Percentiles rank a stretch among this genome's conserved stretches.
Conservation (phyloP, 768 basidiomycete species). For the Boletus vermiculosoides region DNA sequence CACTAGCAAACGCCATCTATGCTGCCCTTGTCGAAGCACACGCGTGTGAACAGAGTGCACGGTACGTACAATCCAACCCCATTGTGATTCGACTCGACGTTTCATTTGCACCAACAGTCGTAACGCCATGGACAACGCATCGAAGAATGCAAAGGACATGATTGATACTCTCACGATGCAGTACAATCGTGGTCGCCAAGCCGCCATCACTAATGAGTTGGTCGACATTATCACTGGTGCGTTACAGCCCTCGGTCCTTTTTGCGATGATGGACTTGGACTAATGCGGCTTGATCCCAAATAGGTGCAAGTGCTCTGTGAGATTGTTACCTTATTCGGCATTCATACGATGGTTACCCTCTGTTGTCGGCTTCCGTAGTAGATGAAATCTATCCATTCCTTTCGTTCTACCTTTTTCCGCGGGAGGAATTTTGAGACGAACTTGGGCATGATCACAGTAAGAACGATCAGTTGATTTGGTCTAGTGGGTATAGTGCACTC, state of each 20-base stretch:
- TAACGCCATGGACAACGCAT: conserved; percentile 99
- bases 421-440: neutral
- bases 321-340: conserved; percentile 14
- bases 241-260: conserved; percentile 22
- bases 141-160: conserved; percentile 98
- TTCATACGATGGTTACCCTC: conserved; percentile 13
- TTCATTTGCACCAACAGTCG: conserved; percentile 44
- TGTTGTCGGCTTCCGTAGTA: conserved; percentile 16
- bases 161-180: conserved; percentile 84
- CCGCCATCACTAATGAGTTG: conserved; percentile 94
- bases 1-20: conserved; percentile 94
- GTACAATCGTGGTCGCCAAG: conserved; percentile 98
- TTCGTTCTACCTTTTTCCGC: neutral
- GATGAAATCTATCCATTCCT: conserved; percentile 24
- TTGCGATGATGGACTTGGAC: neutral
- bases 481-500: neutral
- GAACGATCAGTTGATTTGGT: neutral
- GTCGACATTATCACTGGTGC: conserved; percentile 89
- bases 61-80: conserved; percentile 43
- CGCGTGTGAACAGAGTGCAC: conserved; percentile 91
- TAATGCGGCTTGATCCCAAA: neutral
- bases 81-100: neutral
- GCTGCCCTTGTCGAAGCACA: conserved; percentile 93
- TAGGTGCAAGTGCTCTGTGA: conserved; percentile 52
- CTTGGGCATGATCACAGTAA: neutral